Base-by-base conservation (phyloP, 805 yeast species). In the Nematodospora valgi region DNA sequence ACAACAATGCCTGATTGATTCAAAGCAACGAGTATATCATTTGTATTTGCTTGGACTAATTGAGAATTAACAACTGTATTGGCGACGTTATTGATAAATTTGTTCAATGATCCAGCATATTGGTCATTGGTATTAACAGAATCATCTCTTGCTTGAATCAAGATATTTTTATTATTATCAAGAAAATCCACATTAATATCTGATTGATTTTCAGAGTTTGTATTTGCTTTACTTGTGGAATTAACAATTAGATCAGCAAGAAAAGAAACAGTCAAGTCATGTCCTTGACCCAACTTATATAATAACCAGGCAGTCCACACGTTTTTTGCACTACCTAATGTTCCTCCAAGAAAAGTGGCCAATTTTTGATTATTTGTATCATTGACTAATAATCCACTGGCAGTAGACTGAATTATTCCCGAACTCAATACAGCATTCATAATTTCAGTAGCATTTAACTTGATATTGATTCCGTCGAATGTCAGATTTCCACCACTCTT, bases 271-370 rank as follows among this genome's bases (percentile, higher is more conserved):
- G 64, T 46, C 16, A 61, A 47, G 14, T 45, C 40, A 7, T 59
- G 43, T 6, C 66, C 65, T 20, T 50, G 39, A 17, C 70, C 70
- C n/a, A 62, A 38, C n/a, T 55, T 58, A 25, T 40, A 43, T 30
- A 66, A 41, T 8, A 64, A 31, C 29, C 48, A 35, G 4, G 62
- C 47, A 14, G 61, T 46, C 61, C 64, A 64, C 6, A 55, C 44
- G 30, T 62, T 38, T 14, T 51, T 44, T 3, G 41, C 34, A 20
- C 16, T 17, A 10, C 48, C 47, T 25, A 65, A 46, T 8, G 53
- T 31, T 11, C 45, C 39, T 3, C 70, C 70, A 12, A 52, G 28
- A 11, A 46, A 31, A 21, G 46, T 52, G 2, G 66, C 52, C 12
- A 64, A 32, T 2, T 30, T 17, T 20, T 45, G 38, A 23, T 62